phyloP scores from a whole-genome alignment of 305 asterid genomes.

The Andrographis paniculata region DNA sequence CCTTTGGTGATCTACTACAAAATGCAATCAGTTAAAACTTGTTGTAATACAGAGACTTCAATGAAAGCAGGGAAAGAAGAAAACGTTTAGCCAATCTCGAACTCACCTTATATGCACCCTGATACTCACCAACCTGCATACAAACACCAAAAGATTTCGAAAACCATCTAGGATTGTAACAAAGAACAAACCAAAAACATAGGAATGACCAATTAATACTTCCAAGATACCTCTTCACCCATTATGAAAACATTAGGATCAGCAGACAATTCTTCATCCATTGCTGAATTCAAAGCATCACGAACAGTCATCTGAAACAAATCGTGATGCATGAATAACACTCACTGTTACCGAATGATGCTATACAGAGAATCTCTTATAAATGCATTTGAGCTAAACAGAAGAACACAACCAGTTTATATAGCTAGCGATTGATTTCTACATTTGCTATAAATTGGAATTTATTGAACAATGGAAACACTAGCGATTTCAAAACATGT shows the following conservation, averaged over 20 bases:
- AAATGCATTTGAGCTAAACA: neutral
- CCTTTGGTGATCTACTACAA: constrained; percentile 61
- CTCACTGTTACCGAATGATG: constrained; percentile 9
- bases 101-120: constrained; percentile 93
- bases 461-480: too few relatives aligned
- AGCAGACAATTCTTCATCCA: constrained; percentile 96
- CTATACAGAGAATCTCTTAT: too few relatives aligned
- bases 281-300: constrained; percentile 86
- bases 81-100: constrained; percentile 1
- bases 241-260: constrained; percentile 76
- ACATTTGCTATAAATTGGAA: too few relatives aligned
- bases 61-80: neutral
- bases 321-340: constrained; percentile 9
- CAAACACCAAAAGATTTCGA: constrained; percentile 14
- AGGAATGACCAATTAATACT: neutral
- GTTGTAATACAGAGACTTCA: constrained; percentile 2
- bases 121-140: constrained; percentile 88
- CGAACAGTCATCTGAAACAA: constrained; percentile 79
- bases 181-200: neutral
- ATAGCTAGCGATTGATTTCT: too few relatives aligned
- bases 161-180: constrained; percentile 11
- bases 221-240: constrained; percentile 82
- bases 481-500: neutral
- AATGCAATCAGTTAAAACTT: constrained; percentile 11
- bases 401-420: too few relatives aligned